phyloP scores from a whole-genome alignment of 2,329 filamentous ascomycete genomes.

The Penicillium psychrosexuale region DNA sequence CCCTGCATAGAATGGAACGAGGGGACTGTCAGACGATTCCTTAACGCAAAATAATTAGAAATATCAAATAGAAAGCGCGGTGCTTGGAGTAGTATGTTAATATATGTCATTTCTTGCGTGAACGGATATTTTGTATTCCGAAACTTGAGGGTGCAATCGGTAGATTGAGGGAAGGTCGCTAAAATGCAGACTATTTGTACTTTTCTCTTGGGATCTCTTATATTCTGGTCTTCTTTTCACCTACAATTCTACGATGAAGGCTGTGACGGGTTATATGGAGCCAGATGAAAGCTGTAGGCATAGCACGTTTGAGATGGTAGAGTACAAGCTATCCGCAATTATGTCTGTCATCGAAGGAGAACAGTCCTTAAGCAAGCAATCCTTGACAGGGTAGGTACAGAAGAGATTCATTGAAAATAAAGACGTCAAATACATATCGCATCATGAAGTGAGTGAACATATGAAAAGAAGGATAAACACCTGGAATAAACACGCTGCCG shows the following conservation, averaged over 20 bases:
- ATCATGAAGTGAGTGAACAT: slow-evolving; percentile 8
- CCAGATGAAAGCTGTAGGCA: not conserved
- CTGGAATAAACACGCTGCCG: not conserved
- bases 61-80: not conserved
- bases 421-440: slow-evolving; percentile 20
- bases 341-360: not conserved
- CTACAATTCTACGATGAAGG: not conserved
- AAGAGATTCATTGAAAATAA: slow-evolving; percentile 17
- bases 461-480: slow-evolving; percentile 16
- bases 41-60: not conserved
- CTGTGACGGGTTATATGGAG: not conserved
- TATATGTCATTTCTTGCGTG: not conserved
- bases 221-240: not conserved
- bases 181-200: not conserved
- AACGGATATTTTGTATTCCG: not conserved
- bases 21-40: not conserved
- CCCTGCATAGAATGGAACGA: not conserved
- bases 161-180: not conserved
- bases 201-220: not conserved
- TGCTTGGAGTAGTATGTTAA: not conserved
- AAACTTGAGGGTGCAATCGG: too few species aligned
- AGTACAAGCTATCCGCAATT: slow-evolving; percentile 9
- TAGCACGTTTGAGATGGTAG: slow-evolving; percentile 1
- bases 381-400: slow-evolving; percentile 16
- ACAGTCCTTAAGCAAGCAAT: slow-evolving; percentile 1